These are phyloP conservation scores for Thraustochytrium sp. DNA, from an alignment of 352 stramenopile genomes.

Conservation along the genomic window DNA sequence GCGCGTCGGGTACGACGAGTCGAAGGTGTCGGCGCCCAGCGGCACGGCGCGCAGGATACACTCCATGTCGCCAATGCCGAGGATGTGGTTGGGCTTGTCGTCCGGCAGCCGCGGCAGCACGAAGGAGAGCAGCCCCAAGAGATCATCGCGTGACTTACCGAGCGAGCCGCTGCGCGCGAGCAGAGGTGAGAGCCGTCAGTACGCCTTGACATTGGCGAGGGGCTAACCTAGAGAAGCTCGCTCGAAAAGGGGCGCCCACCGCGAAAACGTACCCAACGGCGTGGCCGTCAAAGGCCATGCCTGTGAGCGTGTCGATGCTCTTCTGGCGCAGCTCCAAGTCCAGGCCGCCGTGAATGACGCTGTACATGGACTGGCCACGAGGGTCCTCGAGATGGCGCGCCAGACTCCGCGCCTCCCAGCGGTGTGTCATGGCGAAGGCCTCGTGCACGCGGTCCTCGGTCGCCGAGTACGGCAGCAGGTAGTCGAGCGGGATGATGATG, in stretches of 20 bases:
- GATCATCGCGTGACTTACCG: conserved; percentile 62
- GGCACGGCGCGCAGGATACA: conserved; percentile 60
- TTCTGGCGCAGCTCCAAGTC: conserved; percentile 65
- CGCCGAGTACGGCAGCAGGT: conserved; percentile 65
- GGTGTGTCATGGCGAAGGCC: conserved; percentile 66
- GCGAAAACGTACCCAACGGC: conserved; percentile 57
- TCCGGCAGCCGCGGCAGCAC: conserved; percentile 65
- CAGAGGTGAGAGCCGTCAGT: not conserved
- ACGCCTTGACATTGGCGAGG: not conserved
- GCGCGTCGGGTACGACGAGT: conserved; percentile 71
- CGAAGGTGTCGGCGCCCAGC: conserved; percentile 66
- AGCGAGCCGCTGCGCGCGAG: conserved; percentile 51
- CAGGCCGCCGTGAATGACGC: conserved; percentile 72
- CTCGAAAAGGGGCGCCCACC: not conserved
- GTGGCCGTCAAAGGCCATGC: conserved; percentile 68
- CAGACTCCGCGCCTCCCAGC: conserved; percentile 68
- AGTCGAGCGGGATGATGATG: conserved; percentile 65
- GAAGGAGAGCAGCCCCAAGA: conserved; percentile 62
- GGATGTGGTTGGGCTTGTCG: conserved; percentile 63
- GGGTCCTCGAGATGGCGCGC: conserved; percentile 57
- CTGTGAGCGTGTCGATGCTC: conserved; percentile 65
- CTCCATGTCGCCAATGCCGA: conserved; percentile 70
- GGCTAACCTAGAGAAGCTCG: not conserved
- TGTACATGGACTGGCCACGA: conserved; percentile 69
- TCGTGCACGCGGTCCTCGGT: conserved; percentile 56